Conservation (phyloP, 352 stramenopile genomes). For the Phytophthora meadii region DNA sequence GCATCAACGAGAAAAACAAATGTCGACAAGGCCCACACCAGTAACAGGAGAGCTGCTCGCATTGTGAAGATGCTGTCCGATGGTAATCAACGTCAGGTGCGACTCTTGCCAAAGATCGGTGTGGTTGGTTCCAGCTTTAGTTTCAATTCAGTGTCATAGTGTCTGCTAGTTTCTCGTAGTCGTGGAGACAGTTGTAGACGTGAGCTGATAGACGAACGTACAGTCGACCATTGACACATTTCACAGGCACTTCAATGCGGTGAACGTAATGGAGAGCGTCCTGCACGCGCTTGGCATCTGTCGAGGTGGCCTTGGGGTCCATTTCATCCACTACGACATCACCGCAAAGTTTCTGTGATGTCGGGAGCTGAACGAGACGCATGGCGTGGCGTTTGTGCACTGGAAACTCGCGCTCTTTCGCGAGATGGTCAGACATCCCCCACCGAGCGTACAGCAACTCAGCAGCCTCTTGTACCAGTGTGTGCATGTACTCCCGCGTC, state of each 20-base stretch:
- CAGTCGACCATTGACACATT: conserved; percentile 87
- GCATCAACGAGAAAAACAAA: conserved; percentile 4
- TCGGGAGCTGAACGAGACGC: conserved; percentile 76
- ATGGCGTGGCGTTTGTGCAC: conserved; percentile 76
- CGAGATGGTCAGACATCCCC: conserved; percentile 56
- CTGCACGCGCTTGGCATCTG: conserved; percentile 92
- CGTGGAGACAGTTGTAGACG: conserved; percentile 90
- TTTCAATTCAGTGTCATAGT: conserved; percentile 24
- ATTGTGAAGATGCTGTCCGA: conserved; percentile 10
- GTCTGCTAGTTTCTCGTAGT: conserved; percentile 81
- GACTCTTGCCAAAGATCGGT: conserved; percentile 38
- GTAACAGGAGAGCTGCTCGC: neutral
- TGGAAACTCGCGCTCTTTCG: conserved; percentile 42
- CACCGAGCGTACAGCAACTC: conserved; percentile 72
- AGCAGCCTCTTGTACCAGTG: conserved; percentile 54
- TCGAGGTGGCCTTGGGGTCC: conserved; percentile 61
- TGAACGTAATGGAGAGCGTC: conserved; percentile 84
- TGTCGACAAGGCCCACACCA: conserved; percentile 9
- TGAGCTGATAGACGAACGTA: conserved; percentile 93
- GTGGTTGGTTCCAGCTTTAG: neutral
- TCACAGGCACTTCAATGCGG: conserved; percentile 93
- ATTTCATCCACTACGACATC: conserved; percentile 20
- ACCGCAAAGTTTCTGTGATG: conserved; percentile 53
- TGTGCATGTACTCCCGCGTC: conserved; percentile 75
- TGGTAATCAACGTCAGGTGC: conserved; percentile 20